Evolutionary conservation across 2,329 filamentous ascomycete genomes (phyloP).

Genomic region (Exophiala mesophila): DNA sequence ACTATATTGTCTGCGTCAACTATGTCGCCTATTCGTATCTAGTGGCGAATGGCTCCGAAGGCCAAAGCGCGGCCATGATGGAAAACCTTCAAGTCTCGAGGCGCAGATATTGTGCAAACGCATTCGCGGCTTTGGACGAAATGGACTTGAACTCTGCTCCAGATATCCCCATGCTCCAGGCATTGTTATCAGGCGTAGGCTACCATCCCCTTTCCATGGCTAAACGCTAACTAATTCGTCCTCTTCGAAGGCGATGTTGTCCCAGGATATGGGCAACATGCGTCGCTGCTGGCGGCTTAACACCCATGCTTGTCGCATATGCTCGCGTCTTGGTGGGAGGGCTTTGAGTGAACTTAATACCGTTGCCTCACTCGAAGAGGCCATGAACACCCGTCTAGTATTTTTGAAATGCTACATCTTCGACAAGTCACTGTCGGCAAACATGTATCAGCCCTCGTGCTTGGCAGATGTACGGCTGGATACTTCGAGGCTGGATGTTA

Average conservation of each 20-base stretch:
- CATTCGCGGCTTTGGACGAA: conserved; percentile 1
- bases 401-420: conserved; percentile 5
- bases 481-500: conserved; percentile 1
- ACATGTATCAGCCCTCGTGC: conserved; percentile 5
- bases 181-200: conserved; percentile 3
- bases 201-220: neutral
- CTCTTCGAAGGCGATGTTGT: conserved; percentile 1
- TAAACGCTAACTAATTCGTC: neutral
- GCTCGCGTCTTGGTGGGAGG: conserved; percentile 1
- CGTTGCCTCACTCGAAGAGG: neutral
- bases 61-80: conserved; percentile 2
- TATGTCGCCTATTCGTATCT: conserved; percentile 2
- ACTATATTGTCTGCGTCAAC: conserved; percentile 4
- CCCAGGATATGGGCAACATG: conserved; percentile 2
- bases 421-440: conserved; percentile 2
- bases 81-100: conserved; percentile 3
- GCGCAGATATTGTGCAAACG: conserved; percentile 1
- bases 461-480: conserved; percentile 1
- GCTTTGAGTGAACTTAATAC: conserved; percentile 1
- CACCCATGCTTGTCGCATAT: conserved; percentile 3
- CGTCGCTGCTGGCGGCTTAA: conserved; percentile 3
- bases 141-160: neutral
- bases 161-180: conserved; percentile 4
- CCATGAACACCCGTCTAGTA: conserved; percentile 3
- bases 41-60: conserved; percentile 3